Percentiles rank a stretch among this genome's conserved stretches.
Conservation (phyloP, 106 monocot species). For the Dendrobium officinale region DNA sequence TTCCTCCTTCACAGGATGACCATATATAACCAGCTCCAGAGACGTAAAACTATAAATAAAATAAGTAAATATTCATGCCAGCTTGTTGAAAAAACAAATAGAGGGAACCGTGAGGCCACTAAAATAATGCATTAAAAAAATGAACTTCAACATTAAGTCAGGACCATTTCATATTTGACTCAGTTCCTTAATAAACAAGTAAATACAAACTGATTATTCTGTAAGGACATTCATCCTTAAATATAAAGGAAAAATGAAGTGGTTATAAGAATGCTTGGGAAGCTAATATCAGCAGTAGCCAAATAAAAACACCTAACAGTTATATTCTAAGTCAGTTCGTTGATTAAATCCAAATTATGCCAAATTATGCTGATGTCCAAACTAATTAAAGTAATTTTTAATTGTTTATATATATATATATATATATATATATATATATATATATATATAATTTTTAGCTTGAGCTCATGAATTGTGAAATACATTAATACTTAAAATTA, state of each 20-base stretch:
- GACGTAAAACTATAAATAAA: conserved; percentile 34
- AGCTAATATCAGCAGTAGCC: background rate
- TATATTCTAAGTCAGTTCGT: no score
- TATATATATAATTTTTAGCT: no score
- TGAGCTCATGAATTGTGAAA: no score
- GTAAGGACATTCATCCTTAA: background rate
- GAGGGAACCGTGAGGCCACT: background rate
- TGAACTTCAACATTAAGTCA: background rate
- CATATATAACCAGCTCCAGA: conserved; percentile 86
- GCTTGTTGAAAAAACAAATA: background rate
- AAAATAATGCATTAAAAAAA: background rate
- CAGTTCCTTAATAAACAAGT: background rate
- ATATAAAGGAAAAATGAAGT: background rate
- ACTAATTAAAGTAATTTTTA: no score
- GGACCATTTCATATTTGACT: background rate
- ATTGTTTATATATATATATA: no score
- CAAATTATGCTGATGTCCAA: no score
- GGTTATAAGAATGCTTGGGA: background rate
- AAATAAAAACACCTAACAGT: background rate
- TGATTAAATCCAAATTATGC: no score
- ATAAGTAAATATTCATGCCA: background rate
- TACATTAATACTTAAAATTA: no score
- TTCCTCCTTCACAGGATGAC: conserved; percentile 53
- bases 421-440: no score
- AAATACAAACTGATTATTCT: background rate